Base-by-base conservation (phyloP, 2,329 filamentous ascomycete genomes). In the Epichloe uncinata region DNA sequence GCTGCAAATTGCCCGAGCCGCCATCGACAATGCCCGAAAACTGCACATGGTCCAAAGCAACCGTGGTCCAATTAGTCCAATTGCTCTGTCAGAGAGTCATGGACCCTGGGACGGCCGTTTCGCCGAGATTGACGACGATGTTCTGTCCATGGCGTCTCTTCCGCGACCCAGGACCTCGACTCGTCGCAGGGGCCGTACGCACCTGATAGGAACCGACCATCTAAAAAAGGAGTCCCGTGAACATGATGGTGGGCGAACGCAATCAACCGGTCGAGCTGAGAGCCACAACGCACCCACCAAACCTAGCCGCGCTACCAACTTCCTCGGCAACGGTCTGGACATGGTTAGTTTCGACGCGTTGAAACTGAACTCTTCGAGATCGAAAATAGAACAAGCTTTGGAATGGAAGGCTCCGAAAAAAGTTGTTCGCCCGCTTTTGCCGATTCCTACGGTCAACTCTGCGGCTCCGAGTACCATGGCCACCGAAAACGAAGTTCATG, bases 11-110 rank as follows among this genome's bases (percentile, higher is more conserved):
- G 69, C 74, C 35, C 67, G 68, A 42, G 66, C 72, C 18, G 72
- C 74, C 15, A 67, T 76, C 36, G 68, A 74, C 4, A 79, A 79
- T 66, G 74, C 72, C 20, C 66, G 73, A 49, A 77, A 70, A 50
- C 59, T 79, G 9, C 75, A 71, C 50, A 68, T 67, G 4, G 64
- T 61, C 45, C 61, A 64, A 52, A 61, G 54, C 30, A 60, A 60
- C 30, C 61, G 61, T 26, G 61, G 59, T 16, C 58, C 64, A 5
- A 54, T 58, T 26, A 60, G 59, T 16, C 58, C 64, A 5, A 54
- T 58, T 34, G 57, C 59, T 30, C 51, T 63, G 45, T 56, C 53
- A n/a, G 58, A 63, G 48, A 55, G 56, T 45, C 56, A 58, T 33
- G 34, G 42, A n/a, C 18, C 44, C 7, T 56, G 57, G 51, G 55